A percentile compares a stretch with the other conserved stretches of the same genome.
phyloP scores from a whole-genome alignment of 768 basidiomycete genomes.

The Auricularia heimuer region DNA sequence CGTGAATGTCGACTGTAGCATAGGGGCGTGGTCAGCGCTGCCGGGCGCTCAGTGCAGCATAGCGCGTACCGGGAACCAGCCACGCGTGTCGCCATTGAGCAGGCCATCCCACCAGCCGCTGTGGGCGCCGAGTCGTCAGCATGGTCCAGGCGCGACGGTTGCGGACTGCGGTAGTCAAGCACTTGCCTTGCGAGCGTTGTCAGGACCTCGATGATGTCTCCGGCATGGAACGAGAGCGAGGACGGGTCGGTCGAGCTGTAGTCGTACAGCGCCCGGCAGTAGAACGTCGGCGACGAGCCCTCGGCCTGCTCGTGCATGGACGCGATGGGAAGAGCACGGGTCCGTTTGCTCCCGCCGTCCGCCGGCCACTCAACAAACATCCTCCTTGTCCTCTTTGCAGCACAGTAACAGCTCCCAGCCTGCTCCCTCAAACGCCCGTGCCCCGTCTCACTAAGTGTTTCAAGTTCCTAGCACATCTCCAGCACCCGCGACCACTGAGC shows the following conservation, averaged over 20 bases:
- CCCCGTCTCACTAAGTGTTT: too few relatives aligned
- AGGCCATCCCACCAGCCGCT: constrained; percentile 96
- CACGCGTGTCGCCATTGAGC: constrained; percentile 68
- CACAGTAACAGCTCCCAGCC: too few relatives aligned
- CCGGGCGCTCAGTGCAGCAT: constrained; percentile 29
- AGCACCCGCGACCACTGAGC: too few relatives aligned
- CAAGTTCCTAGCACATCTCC: too few relatives aligned
- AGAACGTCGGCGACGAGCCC: constrained; percentile 38
- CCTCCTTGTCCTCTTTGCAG: too few relatives aligned
- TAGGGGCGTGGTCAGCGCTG: not conserved
- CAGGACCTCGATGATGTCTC: constrained; percentile 90
- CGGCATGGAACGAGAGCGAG: constrained; percentile 76
- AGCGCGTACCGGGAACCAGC: constrained; percentile 87
- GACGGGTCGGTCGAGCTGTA: constrained; percentile 80
- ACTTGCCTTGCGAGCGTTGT: constrained; percentile 24
- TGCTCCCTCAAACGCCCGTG: too few relatives aligned
- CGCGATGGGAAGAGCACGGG: too few relatives aligned
- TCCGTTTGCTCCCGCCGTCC: too few relatives aligned
- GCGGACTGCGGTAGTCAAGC: constrained; percentile 40
- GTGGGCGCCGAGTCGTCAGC: not conserved
- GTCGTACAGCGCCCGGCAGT: constrained; percentile 88
- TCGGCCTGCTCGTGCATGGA: not conserved
- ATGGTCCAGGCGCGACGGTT: constrained; percentile 31
- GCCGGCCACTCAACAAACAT: too few relatives aligned
- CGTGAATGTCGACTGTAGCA: not conserved